Evolutionary conservation across 371 early-diverging fungal genomes (phyloP).

Genomic region (Mortierella sp.): DNA sequence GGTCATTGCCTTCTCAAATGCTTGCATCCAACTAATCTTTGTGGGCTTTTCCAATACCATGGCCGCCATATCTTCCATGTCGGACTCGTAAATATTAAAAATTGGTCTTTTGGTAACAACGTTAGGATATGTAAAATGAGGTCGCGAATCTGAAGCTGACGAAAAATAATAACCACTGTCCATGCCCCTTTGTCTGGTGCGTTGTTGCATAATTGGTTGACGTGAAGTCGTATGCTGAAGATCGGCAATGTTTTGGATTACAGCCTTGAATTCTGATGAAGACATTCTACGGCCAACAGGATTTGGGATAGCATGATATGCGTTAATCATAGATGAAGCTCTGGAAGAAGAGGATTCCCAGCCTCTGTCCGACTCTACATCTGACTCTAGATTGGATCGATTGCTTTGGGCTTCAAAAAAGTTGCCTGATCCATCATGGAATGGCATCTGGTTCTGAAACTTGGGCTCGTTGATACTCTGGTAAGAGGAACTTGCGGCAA

Average conservation of each 20-base stretch:
- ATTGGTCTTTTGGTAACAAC: constrained; percentile 35
- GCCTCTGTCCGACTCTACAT: constrained; percentile 28
- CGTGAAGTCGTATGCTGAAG: constrained; percentile 24
- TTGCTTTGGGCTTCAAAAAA: constrained; percentile 18
- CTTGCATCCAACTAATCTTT: constrained; percentile 38
- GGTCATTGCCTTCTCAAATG: constrained; percentile 29
- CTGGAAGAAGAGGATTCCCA: constrained; percentile 38
- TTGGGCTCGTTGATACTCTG: neutral
- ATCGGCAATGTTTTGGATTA: constrained; percentile 49
- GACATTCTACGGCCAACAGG: constrained; percentile 22
- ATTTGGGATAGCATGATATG: neutral
- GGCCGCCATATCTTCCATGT: constrained; percentile 42
- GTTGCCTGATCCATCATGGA: constrained; percentile 53
- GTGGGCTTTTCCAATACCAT: constrained; percentile 25
- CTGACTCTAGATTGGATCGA: constrained; percentile 23
- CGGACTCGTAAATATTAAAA: constrained; percentile 49
- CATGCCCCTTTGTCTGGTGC: constrained; percentile 12
- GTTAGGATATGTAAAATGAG: constrained; percentile 31
- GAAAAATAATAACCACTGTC: constrained; percentile 6
- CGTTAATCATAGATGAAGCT: constrained; percentile 25
- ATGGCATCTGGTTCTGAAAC: constrained; percentile 53
- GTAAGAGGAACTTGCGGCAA: constrained; percentile 15
- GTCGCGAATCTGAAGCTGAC: neutral
- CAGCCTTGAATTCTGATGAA: constrained; percentile 33
- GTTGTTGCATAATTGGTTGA: neutral